A percentile compares a stretch with the other conserved stretches of the same genome.
phyloP scores from a whole-genome alignment of 768 basidiomycete genomes.

The Xanthoconium purpureum region DNA sequence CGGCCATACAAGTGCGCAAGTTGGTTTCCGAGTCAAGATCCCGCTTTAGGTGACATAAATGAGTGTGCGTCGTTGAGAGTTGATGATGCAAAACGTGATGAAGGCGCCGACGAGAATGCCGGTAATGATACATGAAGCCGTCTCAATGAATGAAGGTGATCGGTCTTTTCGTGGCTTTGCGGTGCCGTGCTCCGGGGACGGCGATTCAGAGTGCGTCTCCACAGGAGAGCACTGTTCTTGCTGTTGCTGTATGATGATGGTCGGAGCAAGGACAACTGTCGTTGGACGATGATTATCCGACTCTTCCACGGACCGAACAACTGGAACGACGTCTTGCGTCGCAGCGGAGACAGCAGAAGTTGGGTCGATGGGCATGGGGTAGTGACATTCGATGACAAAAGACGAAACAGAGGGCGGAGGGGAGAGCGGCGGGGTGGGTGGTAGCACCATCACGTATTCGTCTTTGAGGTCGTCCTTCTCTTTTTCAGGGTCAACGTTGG shows the following conservation, averaged over 20 bases:
- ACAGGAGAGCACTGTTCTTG: conserved; percentile 15
- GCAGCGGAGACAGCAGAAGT: conserved; percentile 1
- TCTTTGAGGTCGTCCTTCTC: conserved; percentile 15
- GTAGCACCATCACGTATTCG: conserved; percentile 7
- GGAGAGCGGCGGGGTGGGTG: conserved; percentile 22
- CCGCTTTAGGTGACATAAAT: conserved; percentile 34
- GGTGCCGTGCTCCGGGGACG: background rate
- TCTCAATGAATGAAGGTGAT: conserved; percentile 28
- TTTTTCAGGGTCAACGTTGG: conserved; percentile 18
- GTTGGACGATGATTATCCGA: conserved; percentile 6
- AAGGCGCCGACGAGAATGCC: conserved; percentile 62
- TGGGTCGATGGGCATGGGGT: conserved; percentile 1
- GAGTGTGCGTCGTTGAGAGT: conserved; percentile 46
- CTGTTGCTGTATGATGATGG: conserved; percentile 24
- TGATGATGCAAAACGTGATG: conserved; percentile 50
- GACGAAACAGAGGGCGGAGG: conserved; percentile 19
- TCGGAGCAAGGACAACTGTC: conserved; percentile 24
- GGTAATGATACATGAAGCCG: conserved; percentile 48
- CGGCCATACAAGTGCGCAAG: background rate
- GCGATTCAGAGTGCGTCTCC: conserved; percentile 12
- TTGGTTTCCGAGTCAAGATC: background rate
- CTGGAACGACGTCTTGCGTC: conserved; percentile 6
- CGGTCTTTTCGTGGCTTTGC: conserved; percentile 18
- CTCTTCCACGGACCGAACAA: background rate
- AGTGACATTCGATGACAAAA: conserved; percentile 18